These are phyloP conservation scores for Perkinsus olseni DNA, from an alignment of 169 alveolate genomes.

Conservation along the genomic window DNA sequence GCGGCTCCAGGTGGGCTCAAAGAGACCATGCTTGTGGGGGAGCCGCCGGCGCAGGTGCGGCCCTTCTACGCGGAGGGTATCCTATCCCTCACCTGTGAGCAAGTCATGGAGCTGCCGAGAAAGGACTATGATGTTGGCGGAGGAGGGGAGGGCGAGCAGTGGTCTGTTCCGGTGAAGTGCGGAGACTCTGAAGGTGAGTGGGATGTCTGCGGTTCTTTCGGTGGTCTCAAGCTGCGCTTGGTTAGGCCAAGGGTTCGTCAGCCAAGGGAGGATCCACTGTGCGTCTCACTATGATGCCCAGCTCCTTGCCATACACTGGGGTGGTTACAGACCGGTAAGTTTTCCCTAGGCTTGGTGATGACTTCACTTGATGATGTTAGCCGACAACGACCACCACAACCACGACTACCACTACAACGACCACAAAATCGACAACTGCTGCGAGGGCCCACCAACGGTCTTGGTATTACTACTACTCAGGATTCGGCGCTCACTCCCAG, in stretches of 20 bases:
- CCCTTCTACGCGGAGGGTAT: not conserved
- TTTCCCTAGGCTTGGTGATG: not conserved
- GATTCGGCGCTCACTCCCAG: not conserved
- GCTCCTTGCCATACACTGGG: not conserved
- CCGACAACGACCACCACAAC: not conserved
- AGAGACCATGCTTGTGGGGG: not conserved
- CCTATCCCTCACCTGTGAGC: not conserved
- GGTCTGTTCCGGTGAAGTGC: not conserved
- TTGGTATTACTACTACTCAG: not conserved
- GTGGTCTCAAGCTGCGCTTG: not conserved
- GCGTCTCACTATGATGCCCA: not conserved
- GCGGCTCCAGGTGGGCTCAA: not conserved
- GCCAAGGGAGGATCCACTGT: not conserved
- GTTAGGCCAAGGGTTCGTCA: not conserved
- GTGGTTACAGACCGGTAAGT: not conserved
- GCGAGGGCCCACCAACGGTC: not conserved
- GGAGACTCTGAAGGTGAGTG: not conserved
- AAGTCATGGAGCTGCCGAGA: not conserved
- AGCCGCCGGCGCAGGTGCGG: not conserved
- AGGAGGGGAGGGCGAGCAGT: not conserved
- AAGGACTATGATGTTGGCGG: too few species aligned
- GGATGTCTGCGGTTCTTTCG: not conserved
- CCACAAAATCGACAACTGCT: not conserved
- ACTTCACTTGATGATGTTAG: not conserved
- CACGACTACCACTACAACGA: not conserved